Evolutionary conservation across 768 basidiomycete genomes (phyloP).

Genomic region (Coprinopsis cinerea): DNA sequence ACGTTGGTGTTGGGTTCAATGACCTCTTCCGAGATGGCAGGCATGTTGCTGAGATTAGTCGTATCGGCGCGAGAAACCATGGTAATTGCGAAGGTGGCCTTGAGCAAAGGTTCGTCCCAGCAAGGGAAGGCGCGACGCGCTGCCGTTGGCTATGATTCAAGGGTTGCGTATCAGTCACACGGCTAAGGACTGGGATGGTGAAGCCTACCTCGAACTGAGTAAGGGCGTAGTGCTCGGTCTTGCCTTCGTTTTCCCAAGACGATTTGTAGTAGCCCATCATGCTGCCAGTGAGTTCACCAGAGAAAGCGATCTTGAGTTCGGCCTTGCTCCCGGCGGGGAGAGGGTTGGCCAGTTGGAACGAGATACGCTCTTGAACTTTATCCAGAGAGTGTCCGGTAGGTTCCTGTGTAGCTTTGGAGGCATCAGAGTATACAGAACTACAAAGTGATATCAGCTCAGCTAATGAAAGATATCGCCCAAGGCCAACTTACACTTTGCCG

Average conservation of each 20-base stretch:
- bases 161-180: background rate
- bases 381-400: slow-evolving; percentile 49
- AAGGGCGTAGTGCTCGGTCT: slow-evolving; percentile 63
- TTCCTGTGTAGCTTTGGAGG: slow-evolving; percentile 41
- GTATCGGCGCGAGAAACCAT: slow-evolving; percentile 76
- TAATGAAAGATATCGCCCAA: background rate
- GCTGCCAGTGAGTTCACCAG: slow-evolving; percentile 55
- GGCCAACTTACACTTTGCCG: slow-evolving; percentile 37
- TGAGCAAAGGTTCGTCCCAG: slow-evolving; percentile 92
- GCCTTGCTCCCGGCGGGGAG: slow-evolving; percentile 69
- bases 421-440: slow-evolving; percentile 46
- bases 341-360: slow-evolving; percentile 48
- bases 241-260: slow-evolving; percentile 54
- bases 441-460: slow-evolving; percentile 11
- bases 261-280: slow-evolving; percentile 87
- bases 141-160: slow-evolving; percentile 59
- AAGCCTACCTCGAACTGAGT: slow-evolving; percentile 85
- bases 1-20: slow-evolving; percentile 28
- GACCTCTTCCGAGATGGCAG: slow-evolving; percentile 54
- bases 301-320: slow-evolving; percentile 63
- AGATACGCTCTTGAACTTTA: slow-evolving; percentile 55
- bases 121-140: slow-evolving; percentile 81
- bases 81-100: slow-evolving; percentile 74
- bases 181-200: background rate
- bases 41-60: slow-evolving; percentile 85